Evolutionary conservation across 2,329 filamentous ascomycete species (phyloP), one percentile per base, ranked within the genome.

Genomic region (Aspergillus brasiliensis): DNA sequence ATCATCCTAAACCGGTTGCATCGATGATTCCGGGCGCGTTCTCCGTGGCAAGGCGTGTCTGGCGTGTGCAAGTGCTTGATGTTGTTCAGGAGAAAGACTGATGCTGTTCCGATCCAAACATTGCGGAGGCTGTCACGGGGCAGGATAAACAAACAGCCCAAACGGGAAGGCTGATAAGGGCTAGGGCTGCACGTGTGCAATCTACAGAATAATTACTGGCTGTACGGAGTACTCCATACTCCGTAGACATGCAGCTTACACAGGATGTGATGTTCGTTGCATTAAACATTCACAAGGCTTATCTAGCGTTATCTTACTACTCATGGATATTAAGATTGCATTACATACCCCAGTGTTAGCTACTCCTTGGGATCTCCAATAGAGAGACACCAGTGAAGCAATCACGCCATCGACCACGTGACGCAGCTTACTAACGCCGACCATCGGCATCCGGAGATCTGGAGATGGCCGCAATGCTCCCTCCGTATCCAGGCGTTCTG

Each of bases 111-210:
- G 49, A 54, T 27, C 19, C 49, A 31, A 52, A 59, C 55, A 55
- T 60, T 64, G 56, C 58, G 59, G 58, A 57, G 58, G 44, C 62
- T 62, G 67, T 69, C 63, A 69, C 65, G 67, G 66, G 65, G 49
- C n/a, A 3, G 64, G 57, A 67, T 75, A 76, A 77, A 75, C 74
- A 77, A 76, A 75, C 71, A 73, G 65, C 71, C 71, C 70, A 72
- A 74, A 75, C 67, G 62, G 74, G 75, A 70, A 68, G 47, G 51
- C 17, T 57, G 73, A 75, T 76, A 76, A 75, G 71, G 66, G 68
- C 62, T 72, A 66, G 61, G 60, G 64, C 57, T 62, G 21, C 68
- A 73, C 66, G 67, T 72, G 21, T 49, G 8, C 25, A n/a, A 49
- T 48, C 44, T 27, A 25, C 11, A 13, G 11, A 28, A 27, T 10